These are phyloP conservation scores for Lasiodiplodia citricola DNA, from an alignment of 2,329 filamentous ascomycete genomes.

Conservation along the genomic window DNA sequence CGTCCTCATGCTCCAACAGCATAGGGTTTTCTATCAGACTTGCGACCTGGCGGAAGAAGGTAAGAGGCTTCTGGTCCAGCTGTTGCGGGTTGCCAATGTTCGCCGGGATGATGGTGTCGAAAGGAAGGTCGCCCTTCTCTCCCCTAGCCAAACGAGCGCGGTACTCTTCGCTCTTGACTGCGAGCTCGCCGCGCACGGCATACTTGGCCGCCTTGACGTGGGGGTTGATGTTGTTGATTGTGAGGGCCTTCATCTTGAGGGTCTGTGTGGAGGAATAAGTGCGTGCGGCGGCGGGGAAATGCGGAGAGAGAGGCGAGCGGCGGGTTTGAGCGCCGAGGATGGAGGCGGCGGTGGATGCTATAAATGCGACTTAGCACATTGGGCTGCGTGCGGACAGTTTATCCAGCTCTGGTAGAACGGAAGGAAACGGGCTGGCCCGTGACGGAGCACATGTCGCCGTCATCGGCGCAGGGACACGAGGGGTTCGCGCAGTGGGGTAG, in stretches of 20 bases:
- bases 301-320: background rate
- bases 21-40: slow-evolving; percentile 89
- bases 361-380: background rate
- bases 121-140: slow-evolving; percentile 73
- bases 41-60: slow-evolving; percentile 96
- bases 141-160: slow-evolving; percentile 70
- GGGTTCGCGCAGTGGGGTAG: slow-evolving; percentile 13
- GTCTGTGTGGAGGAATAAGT: slow-evolving; percentile 14
- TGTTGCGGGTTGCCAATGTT: slow-evolving; percentile 99
- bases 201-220: slow-evolving; percentile 88
- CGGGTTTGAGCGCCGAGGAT: background rate
- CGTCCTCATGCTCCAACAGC: slow-evolving; percentile 81
- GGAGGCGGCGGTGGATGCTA: background rate
- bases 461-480: slow-evolving; percentile 7
- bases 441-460: slow-evolving; percentile 9
- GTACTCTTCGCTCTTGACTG: slow-evolving; percentile 91
- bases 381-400: background rate
- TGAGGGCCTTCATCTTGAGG: slow-evolving; percentile 54
- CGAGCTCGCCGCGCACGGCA: slow-evolving; percentile 94
- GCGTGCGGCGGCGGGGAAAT: slow-evolving; percentile 10
- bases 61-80: slow-evolving; percentile 98
- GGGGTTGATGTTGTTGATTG: slow-evolving; percentile 88
- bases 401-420: slow-evolving; percentile 1
- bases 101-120: slow-evolving; percentile 89
- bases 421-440: slow-evolving; percentile 11